These are phyloP conservation scores for Zelopaecilomyces penicillatus DNA, from an alignment of 2,329 filamentous ascomycete genomes.

Conservation along the genomic window DNA sequence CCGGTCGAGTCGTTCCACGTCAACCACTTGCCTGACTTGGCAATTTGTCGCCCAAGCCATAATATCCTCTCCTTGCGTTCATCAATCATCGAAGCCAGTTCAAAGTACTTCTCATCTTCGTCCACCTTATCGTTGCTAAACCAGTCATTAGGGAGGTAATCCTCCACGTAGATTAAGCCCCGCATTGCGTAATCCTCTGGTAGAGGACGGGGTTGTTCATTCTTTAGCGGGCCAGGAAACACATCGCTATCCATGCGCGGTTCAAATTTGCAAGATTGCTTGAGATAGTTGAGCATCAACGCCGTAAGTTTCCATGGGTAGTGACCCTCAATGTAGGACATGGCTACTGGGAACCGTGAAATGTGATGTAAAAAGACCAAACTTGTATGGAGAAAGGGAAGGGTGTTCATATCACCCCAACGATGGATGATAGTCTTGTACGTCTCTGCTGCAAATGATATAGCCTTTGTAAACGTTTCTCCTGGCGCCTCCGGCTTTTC, in stretches of 20 bases:
- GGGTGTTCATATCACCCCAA: slow-evolving; percentile 47
- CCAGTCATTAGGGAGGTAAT: slow-evolving; percentile 51
- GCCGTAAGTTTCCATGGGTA: slow-evolving; percentile 45
- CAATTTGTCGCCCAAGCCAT: slow-evolving; percentile 46
- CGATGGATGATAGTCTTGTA: slow-evolving; percentile 41
- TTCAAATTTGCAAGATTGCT: slow-evolving; percentile 18
- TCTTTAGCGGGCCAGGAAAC: slow-evolving; percentile 40
- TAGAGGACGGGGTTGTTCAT: slow-evolving; percentile 43
- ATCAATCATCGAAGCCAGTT: slow-evolving; percentile 49
- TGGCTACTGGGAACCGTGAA: slow-evolving; percentile 31
- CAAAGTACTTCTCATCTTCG: slow-evolving; percentile 60
- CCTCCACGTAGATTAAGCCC: slow-evolving; percentile 52
- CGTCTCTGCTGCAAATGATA: slow-evolving; percentile 33
- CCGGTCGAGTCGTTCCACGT: slow-evolving; percentile 30
- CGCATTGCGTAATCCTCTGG: slow-evolving; percentile 62
- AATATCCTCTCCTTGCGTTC: slow-evolving; percentile 52
- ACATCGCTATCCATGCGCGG: slow-evolving; percentile 30
- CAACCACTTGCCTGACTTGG: slow-evolving; percentile 34
- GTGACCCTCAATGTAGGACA: slow-evolving; percentile 32
- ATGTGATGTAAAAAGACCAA: slow-evolving; percentile 50
- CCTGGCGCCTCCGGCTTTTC: slow-evolving; percentile 14
- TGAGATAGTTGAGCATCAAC: slow-evolving; percentile 29
- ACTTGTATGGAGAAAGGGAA: slow-evolving; percentile 55
- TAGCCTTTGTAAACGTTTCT: slow-evolving; percentile 26
- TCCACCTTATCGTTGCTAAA: slow-evolving; percentile 51